Conservation (phyloP, 306 rosid species). For the Aeschynomene evenia region DNA sequence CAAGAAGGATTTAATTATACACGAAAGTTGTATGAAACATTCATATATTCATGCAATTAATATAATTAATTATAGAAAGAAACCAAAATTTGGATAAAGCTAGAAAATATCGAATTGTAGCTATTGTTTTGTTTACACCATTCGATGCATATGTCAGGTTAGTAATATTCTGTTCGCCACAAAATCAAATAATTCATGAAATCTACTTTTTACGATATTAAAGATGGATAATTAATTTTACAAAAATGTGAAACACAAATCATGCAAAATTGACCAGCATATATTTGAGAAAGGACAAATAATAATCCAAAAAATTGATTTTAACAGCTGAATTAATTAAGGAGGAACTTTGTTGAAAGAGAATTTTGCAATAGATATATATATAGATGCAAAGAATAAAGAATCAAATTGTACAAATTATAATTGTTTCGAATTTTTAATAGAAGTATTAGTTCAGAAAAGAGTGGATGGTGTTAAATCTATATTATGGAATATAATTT, state of each 20-base stretch:
- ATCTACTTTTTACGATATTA: neutral
- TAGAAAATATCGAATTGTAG: neutral
- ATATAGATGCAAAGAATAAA: neutral
- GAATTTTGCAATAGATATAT: neutral
- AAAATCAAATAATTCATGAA: neutral
- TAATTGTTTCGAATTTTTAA: too few relatives aligned
- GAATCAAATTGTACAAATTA: too few relatives aligned
- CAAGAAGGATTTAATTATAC: too few relatives aligned
- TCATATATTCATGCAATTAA: neutral
- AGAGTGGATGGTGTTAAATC: too few relatives aligned
- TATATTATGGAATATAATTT: too few relatives aligned
- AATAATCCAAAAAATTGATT: too few relatives aligned
- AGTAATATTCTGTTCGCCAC: neutral
- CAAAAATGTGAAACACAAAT: neutral
- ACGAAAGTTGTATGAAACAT: neutral
- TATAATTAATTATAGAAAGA: neutral
- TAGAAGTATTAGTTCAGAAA: too few relatives aligned
- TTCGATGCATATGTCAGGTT: neutral
- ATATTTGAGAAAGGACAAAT: too few relatives aligned
- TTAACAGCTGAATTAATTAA: neutral
- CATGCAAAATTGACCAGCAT: neutral
- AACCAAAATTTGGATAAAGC: neutral
- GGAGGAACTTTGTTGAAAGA: neutral
- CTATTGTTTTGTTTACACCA: neutral
- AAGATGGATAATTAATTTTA: neutral